Evolutionary conservation across 164 flowering plant species (phyloP).

Genomic region (Vitis riparia): DNA sequence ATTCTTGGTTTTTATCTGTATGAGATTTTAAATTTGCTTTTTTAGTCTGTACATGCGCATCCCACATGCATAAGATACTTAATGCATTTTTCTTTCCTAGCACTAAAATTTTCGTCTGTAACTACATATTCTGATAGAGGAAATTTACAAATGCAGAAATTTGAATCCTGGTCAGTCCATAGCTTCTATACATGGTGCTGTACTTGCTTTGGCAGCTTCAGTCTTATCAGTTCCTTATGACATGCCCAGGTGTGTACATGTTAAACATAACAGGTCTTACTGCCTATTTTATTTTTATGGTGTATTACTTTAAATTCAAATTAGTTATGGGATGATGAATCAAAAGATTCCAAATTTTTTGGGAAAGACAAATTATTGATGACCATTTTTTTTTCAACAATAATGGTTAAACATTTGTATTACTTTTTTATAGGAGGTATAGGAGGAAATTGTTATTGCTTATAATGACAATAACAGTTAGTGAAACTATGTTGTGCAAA

Average conservation of each 20-base stretch:
- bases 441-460: too few species aligned
- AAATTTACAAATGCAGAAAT: constrained; percentile 42
- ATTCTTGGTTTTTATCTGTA: neutral
- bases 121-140: constrained; percentile 4
- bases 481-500: too few species aligned
- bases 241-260: constrained; percentile 76
- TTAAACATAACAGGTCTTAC: neutral
- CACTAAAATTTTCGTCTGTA: neutral
- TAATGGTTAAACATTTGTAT: too few species aligned
- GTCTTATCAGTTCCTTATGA: constrained; percentile 95
- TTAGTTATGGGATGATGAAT: too few species aligned
- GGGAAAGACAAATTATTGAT: too few species aligned
- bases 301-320: neutral
- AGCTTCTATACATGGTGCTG: constrained; percentile 79
- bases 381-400: too few species aligned
- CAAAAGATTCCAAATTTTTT: too few species aligned
- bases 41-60: neutral
- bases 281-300: neutral
- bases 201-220: constrained; percentile 93
- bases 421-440: too few species aligned
- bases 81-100: neutral
- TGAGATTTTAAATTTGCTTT: neutral
- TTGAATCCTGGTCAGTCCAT: constrained; percentile 36
- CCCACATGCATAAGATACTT: neutral
- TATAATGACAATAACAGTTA: too few species aligned